Conservation (phyloP, 495 filamentous ascomycete genomes). For the Clavariopsis aquatica region DNA sequence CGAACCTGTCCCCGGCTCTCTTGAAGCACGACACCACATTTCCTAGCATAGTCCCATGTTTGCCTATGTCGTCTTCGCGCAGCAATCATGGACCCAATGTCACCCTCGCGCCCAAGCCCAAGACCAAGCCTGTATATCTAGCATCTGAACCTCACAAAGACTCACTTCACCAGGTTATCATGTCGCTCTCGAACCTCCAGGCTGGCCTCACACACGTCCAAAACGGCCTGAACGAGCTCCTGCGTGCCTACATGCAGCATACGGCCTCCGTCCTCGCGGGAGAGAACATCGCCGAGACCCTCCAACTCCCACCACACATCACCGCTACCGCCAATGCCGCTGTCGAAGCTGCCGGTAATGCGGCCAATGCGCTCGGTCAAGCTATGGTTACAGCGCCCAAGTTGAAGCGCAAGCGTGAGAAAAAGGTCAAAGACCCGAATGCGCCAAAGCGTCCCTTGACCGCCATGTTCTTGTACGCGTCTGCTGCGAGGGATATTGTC, state of each 20-base stretch:
- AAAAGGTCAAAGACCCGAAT: conserved; percentile 85
- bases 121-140: background rate
- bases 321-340: conserved; percentile 13
- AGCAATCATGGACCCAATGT: conserved; percentile 3
- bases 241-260: conserved; percentile 78
- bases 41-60: background rate
- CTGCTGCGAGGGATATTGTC: conserved; percentile 75
- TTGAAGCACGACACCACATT: background rate
- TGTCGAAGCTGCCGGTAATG: conserved; percentile 35
- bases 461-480: conserved; percentile 91
- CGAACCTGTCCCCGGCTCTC: too few relatives aligned
- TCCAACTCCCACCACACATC: conserved; percentile 32
- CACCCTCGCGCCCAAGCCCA: conserved; percentile 4
- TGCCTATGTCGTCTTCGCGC: conserved; percentile 5
- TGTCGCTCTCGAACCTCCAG: conserved; percentile 70
- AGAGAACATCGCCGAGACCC: conserved; percentile 34
- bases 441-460: conserved; percentile 92
- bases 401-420: conserved; percentile 47
- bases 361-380: conserved; percentile 38
- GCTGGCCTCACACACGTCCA: conserved; percentile 57
- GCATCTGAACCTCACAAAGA: conserved; percentile 4
- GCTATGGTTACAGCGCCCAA: conserved; percentile 45
- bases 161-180: conserved; percentile 60
- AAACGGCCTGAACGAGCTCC: conserved; percentile 56
- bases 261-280: conserved; percentile 70